Evolutionary conservation across 192 early-diverging fungal species (phyloP), one percentile per base, ranked within the genome.

Genomic region (Paraglomus brasilianum): DNA sequence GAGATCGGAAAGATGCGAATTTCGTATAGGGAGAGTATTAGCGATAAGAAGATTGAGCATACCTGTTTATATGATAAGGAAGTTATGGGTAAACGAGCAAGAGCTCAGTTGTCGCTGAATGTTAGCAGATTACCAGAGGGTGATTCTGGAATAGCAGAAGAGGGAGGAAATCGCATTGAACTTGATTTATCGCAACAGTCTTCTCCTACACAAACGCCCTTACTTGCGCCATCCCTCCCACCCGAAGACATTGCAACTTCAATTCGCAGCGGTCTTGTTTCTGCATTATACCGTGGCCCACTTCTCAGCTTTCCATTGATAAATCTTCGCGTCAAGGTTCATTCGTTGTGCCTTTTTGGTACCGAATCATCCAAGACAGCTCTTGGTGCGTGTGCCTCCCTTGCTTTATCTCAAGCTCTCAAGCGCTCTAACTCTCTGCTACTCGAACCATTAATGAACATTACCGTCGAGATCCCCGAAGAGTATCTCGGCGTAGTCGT

Each of bases 1-100:
- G 82, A 87, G 17, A 87, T 97, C 75, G 96, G 96, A 9, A 78
- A 81, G 40, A 91, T 97, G 81, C 81, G 87, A 40, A 94, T 98
- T 62, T 85, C 87, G 21, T 97, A 93, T 75, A 84, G 95, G 56
- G 96, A 98, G 66, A 91, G 84, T 6, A 71, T 70, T 55, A 73
- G 66, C 58, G 79, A 45, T 0, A 73, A 70, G 15, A 41, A 63
- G 14, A 65, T 76, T 13, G 66, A 77, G 0, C 73, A 77, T 7
- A 66, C 68, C 0, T 73, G 79, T 71, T 66, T 77, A 9, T 92
- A 92, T 60, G 89, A 92, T 55, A 84, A 79, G 38, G 89, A 91
- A 50, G 72, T 91, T 0, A 80, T 93, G 51, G 91, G 91, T 8
- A 92, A 91, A 53, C 72, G 81, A 17, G 75, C 77, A 6, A 84